Evolutionary conservation across 805 yeast genomes (phyloP).

Genomic region (Tetrapisispora namnaoensis): DNA sequence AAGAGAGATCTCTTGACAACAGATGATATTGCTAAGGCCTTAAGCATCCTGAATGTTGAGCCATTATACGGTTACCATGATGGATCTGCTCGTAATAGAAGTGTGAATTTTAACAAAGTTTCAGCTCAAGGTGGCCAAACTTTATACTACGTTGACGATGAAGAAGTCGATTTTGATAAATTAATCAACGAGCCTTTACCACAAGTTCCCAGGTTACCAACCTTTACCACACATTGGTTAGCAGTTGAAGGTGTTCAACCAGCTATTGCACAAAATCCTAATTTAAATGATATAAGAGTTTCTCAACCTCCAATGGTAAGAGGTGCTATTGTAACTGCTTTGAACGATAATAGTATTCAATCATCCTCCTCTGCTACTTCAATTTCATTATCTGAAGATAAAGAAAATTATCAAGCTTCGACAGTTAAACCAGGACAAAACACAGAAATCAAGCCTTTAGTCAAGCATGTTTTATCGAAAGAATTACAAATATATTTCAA

Average conservation of each 20-base stretch:
- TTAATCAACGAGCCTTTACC: conserved; percentile 91
- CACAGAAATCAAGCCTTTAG: conserved; percentile 73
- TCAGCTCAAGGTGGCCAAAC: conserved; percentile 88
- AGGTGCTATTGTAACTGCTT: conserved; percentile 68
- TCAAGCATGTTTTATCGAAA: conserved; percentile 88
- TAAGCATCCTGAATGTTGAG: conserved; percentile 81
- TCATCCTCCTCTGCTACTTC: conserved; percentile 13
- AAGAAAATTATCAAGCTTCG: conserved; percentile 22
- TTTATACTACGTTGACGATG: conserved; percentile 83
- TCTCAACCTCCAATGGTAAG: conserved; percentile 66
- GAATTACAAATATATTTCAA: conserved; percentile 92
- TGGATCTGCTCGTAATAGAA: conserved; percentile 33
- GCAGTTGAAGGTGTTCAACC: conserved; percentile 99
- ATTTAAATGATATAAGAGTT: conserved; percentile 57
- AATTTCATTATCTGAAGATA: conserved; percentile 14
- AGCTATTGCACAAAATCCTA: conserved; percentile 91
- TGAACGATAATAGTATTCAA: conserved; percentile 39
- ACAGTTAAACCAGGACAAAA: conserved; percentile 34
- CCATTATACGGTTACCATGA: conserved; percentile 82
- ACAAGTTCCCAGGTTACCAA: conserved; percentile 83
- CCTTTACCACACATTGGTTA: conserved; percentile 94
- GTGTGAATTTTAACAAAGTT: conserved; percentile 80
- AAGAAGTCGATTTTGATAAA: conserved; percentile 88
- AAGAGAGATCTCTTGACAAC: conserved; percentile 76
- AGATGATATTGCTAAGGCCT: conserved; percentile 69